Conservation (phyloP, 129 eudicot species). For the Artemisia argyi region DNA sequence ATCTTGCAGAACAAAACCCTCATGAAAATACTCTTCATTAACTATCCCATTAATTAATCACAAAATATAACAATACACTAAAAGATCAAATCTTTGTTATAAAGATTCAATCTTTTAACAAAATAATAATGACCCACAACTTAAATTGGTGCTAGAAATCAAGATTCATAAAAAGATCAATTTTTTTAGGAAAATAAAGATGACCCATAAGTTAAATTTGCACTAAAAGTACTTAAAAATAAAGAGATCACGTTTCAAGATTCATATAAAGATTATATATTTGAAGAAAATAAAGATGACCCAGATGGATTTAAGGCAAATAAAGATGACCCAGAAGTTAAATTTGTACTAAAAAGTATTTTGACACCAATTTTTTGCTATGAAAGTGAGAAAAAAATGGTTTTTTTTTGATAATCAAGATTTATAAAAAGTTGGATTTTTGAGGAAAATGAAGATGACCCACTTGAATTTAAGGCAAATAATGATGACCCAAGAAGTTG, state of each 20-base stretch:
- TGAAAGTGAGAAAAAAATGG: too few relatives aligned
- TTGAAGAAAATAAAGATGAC: too few relatives aligned
- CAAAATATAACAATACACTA: neutral
- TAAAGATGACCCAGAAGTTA: too few relatives aligned
- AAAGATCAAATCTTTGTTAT: too few relatives aligned
- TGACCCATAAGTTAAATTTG: too few relatives aligned
- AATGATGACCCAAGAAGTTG: constrained; percentile 36
- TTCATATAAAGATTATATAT: too few relatives aligned
- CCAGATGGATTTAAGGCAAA: too few relatives aligned
- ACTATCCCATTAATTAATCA: constrained; percentile 45
- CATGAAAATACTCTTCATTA: constrained; percentile 71
- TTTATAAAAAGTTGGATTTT: constrained; percentile 31
- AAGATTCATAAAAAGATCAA: neutral
- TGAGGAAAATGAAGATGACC: constrained; percentile 31
- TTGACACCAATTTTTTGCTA: too few relatives aligned
- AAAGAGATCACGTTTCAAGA: too few relatives aligned
- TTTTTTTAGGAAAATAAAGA: too few relatives aligned
- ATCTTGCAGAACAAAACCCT: constrained; percentile 91
- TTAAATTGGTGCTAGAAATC: constrained; percentile 21
- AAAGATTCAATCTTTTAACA: too few relatives aligned
- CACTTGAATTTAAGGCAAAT: constrained; percentile 19
- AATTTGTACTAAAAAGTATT: too few relatives aligned
- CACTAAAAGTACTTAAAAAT: constrained; percentile 8
- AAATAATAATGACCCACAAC: neutral
- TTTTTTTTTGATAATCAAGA: constrained; percentile 10